Percentiles rank a stretch among this genome's conserved stretches.
Conservation (phyloP, 2,329 filamentous ascomycete genomes). For the Calonectria leucothoes region DNA sequence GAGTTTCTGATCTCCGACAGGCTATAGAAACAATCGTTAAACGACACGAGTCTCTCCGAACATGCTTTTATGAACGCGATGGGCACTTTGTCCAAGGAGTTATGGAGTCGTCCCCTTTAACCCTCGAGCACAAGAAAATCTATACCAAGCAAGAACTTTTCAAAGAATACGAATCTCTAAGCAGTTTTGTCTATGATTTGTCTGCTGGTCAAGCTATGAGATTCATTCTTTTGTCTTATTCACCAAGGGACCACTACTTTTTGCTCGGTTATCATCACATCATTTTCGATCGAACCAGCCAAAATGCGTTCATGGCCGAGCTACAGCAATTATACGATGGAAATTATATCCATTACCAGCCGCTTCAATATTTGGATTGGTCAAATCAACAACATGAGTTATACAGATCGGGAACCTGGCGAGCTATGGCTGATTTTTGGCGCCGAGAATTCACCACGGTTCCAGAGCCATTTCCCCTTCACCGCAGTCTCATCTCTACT, state of each 20-base stretch:
- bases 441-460: not conserved
- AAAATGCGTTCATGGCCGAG: not conserved
- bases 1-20: not conserved
- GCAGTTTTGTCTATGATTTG: not conserved
- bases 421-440: not conserved
- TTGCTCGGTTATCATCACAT: not conserved
- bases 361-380: not conserved
- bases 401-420: not conserved
- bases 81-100: not conserved
- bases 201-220: not conserved
- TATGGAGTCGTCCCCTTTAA: not conserved
- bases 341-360: not conserved
- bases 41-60: not conserved
- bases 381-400: not conserved
- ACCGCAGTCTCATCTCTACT: not conserved
- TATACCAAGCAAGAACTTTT: not conserved
- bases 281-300: not conserved
- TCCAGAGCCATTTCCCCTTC: not conserved
- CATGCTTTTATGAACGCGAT: not conserved
- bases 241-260: not conserved
- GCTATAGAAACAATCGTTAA: not conserved
- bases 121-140: not conserved
- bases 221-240: constrained; percentile 2
- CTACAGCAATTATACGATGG: not conserved
- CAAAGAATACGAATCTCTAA: not conserved